These are phyloP conservation scores for Amoebophrya sp. DNA, from an alignment of 169 alveolate genomes.

Conservation along the genomic window DNA sequence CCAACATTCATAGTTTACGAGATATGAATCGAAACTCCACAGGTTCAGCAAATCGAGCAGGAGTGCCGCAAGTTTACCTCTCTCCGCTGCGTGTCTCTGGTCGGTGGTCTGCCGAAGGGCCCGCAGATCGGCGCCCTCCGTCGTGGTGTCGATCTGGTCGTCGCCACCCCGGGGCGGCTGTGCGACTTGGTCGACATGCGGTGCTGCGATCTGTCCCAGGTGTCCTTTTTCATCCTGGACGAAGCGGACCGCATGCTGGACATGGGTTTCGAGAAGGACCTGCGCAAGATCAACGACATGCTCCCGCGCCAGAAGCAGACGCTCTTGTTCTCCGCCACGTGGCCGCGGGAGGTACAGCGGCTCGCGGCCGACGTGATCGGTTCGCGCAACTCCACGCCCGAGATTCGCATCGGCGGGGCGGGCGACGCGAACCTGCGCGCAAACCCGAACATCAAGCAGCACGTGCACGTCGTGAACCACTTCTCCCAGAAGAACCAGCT, in stretches of 20 bases:
- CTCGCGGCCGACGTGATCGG: conserved; percentile 63
- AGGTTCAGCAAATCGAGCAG: conserved; percentile 80
- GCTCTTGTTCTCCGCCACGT: conserved; percentile 87
- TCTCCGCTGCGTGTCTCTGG: conserved; percentile 50
- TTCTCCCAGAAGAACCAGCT: conserved; percentile 42
- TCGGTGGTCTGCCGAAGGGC: conserved; percentile 80
- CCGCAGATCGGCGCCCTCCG: conserved; percentile 56
- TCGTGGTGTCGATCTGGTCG: conserved; percentile 83
- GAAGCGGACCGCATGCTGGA: conserved; percentile 97
- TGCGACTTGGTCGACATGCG: conserved; percentile 72
- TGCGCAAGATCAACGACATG: conserved; percentile 27
- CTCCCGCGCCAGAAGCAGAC: conserved; percentile 42
- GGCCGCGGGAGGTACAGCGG: conserved; percentile 89
- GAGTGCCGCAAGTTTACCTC: conserved; percentile 71
- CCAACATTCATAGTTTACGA: not conserved
- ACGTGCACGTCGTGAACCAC: conserved; percentile 47
- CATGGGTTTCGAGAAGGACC: conserved; percentile 89
- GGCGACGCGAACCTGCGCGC: conserved; percentile 71
- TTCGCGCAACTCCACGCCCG: not conserved
- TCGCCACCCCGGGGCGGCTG: conserved; percentile 86
- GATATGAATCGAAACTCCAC: not conserved
- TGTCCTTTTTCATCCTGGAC: conserved; percentile 87
- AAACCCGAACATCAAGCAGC: conserved; percentile 57
- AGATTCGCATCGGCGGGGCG: conserved; percentile 27
- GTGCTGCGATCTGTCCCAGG: conserved; percentile 74